Base-by-base conservation (phyloP, 2,329 filamentous ascomycete species). In the Fusarium beomiforme region DNA sequence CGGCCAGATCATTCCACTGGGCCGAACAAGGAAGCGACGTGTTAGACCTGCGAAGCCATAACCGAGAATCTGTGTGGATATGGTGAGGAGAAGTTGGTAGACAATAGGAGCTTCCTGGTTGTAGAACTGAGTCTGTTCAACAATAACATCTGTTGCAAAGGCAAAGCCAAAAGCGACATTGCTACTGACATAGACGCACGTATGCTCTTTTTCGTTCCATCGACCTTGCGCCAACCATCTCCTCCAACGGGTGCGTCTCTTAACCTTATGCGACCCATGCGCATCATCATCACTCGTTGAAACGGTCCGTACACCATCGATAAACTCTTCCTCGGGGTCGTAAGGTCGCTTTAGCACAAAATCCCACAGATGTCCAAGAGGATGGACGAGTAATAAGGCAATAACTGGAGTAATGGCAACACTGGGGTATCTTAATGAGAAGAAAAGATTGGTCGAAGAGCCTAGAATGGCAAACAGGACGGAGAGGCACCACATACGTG, bases 1-100 rank as follows among this genome's bases (percentile, higher is more conserved):
- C 2, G 94, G 94, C 94, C 94, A 97, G 50, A 97, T 94, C 92
- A 97, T 97, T 64, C 93, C 93, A 68, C 92, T 93, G 1, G 94
- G 94, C 29, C 93, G 89, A 31, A 97, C 93, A 8, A 97, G 86
- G 78, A 94, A 96, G 53, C 92, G 89, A 62, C 93, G 87, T 4
- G 93, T 93, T 44, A 97, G 85, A 4, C 94, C 94, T 53, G 94
- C 94, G 78, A 97, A 94, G 6, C 93, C 91, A 79, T 97, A 97
- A 17, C 94, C 94, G 36, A 97, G 83, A 31, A 96, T 93, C 78
- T 97, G 94, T 0, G 93, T 96, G 5, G 93, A 96, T 19, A 97
- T 86, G 1, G 92, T 96, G 43, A 97, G 88, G 21, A 97, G 86
- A 11, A 97, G 83, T 80, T 97, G 93, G 77, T 97, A 97, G 13